Evolutionary conservation across 768 basidiomycete species (phyloP), one percentile per base, ranked within the genome.

Genomic region (Dendrothele bispora): DNA sequence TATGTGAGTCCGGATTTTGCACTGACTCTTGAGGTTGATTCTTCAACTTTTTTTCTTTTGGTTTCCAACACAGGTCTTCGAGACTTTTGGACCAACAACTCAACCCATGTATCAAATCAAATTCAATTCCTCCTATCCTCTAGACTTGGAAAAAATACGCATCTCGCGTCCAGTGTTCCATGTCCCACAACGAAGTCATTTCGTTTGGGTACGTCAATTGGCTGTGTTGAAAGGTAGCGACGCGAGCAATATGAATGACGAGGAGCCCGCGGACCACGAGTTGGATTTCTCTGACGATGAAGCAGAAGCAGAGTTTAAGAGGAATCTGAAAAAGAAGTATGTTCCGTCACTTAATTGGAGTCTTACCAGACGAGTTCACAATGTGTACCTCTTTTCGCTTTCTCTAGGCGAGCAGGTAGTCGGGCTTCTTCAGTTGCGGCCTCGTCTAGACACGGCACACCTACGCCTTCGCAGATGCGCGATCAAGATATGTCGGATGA

Each of bases 281-380:
- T 59, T 91, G 25, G 95, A 98, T 61, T 98, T 95, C 66, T 93
- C 90, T 3, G 95, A 98, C 55, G 95, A 98, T 55, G 95, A 98
- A 63, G 78, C 84, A 46, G 95, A 98, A 64, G 81, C 82, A 15
- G 83, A 82, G 24, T 78, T 84, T 60, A 89, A 79, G 67, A 72
- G 78, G 43, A 70, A 70, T 40, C 58, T 78, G 38, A 88, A 86
- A 58, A 73, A 74, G 55, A 83, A 74, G 86, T 86, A 52, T 41
- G 78, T 61, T 50, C 22, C 17, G 24, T 55, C 50, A 27, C 27
- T 26, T n/a, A n/a, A n/a, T n/a, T n/a, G n/a, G n/a, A n/a, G n/a
- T n/a, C n/a, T n/a, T n/a, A n/a, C n/a, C n/a, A n/a, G n/a, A 10
- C 30, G 4, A 15, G 28, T 30, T 21, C 7, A 21, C n/a, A 44